Percentiles rank a stretch among this genome's conserved stretches.
Conservation (phyloP, 805 yeast species). For the Zygosaccharomyces rouxii region DNA sequence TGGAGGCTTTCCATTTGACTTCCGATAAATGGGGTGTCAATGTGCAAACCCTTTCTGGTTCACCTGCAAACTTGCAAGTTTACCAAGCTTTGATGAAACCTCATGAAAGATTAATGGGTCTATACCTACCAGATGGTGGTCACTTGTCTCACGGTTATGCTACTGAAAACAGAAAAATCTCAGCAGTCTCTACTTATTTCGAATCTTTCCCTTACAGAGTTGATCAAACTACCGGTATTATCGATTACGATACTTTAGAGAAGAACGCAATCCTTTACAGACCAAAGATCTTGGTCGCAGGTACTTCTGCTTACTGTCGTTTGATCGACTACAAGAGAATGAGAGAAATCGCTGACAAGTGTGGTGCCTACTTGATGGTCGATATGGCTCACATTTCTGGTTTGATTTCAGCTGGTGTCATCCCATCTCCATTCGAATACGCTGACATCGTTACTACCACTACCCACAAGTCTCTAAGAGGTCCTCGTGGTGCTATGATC, state of each 20-base stretch:
- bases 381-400: constrained; percentile 99
- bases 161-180: constrained; percentile 87
- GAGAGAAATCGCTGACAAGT: constrained; percentile 94
- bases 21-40: constrained; percentile 95
- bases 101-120: constrained; percentile 96
- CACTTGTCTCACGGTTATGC: constrained; percentile 98
- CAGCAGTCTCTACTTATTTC: constrained; percentile 93
- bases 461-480: constrained; percentile 97
- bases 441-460: constrained; percentile 98
- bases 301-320: constrained; percentile 97
- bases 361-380: constrained; percentile 91
- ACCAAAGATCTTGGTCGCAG: constrained; percentile 95
- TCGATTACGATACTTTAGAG: constrained; percentile 94
- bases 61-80: constrained; percentile 96
- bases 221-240: constrained; percentile 83
- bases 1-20: constrained; percentile 77
- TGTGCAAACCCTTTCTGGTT: constrained; percentile 93
- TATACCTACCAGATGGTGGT: constrained; percentile 98
- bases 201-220: constrained; percentile 99
- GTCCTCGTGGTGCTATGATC: constrained; percentile 99
- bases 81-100: constrained; percentile 94
- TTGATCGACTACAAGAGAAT: constrained; percentile 94
- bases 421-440: constrained; percentile 92
- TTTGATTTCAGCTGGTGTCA: constrained; percentile 90
- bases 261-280: constrained; percentile 86